Base-by-base conservation (phyloP, 176 grass and related monocot genomes). In the Zoysia japonica region DNA sequence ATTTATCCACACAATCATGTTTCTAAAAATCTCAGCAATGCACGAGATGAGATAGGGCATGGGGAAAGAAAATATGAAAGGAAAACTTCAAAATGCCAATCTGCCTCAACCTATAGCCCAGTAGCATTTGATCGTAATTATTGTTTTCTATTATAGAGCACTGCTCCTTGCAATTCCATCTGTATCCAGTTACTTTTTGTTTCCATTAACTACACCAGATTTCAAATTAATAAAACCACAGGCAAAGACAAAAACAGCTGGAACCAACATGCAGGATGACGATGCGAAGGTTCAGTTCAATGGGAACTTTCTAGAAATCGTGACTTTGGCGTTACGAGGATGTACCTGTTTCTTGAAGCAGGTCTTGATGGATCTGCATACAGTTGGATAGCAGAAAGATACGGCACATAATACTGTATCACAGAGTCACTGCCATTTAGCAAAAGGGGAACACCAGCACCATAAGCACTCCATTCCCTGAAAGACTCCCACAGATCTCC, bases 391-490 rank as follows among this genome's bases (percentile, higher is more conserved):
- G 90, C 92, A 70, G 96, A 99, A 52, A 99, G 96, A 76, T 89
- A 99, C 54, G 96, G 96, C 20, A 99, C 96, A 50, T 95, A 99
- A 68, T 99, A 99, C 78, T 99, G 96, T 47, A 92, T 84, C 47
- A 93, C 92, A 39, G 71, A 89, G 69, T 99, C 92, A 61, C 46
- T 87, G 15, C 84, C 92, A 87, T 93, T 95, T 85, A 99, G 83
- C 80, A 93, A 56, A 60, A 99, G 83, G 19, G 96, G 96, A 69
- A 95, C 96, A 71, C 96, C 96, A 36, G 89, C 92, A 11, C 96
- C 96, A 88, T 95, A 99, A 35, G 90, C 96, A 74, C 96, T 95
- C 96, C 96, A 99, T 82, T 99, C 96, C 47, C 91, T 91, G 78
- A 95, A 99, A 56, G 88, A 91, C 81, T 99, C 96, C 92, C 92